phyloP scores from a whole-genome alignment of 2,329 filamentous ascomycete species.

The Paecilomyces dactylethromorphus region DNA sequence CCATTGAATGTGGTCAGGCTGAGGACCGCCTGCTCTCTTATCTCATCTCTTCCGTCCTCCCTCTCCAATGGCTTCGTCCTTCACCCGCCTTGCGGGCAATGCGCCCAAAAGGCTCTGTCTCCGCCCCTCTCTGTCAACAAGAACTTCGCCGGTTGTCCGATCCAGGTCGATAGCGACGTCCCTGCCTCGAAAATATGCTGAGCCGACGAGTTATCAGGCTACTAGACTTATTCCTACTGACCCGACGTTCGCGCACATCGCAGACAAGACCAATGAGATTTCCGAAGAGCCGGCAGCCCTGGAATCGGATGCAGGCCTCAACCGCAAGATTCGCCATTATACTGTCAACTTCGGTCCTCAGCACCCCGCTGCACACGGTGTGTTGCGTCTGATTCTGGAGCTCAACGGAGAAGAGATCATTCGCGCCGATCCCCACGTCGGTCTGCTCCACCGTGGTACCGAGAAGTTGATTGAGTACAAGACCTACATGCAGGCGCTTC shows the following conservation, averaged over 20 bases:
- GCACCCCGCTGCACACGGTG: slow-evolving; percentile 96
- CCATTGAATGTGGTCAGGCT: slow-evolving; percentile 30
- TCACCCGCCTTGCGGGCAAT: slow-evolving; percentile 55
- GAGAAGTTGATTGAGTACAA: slow-evolving; percentile 99
- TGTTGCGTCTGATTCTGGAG: slow-evolving; percentile 94
- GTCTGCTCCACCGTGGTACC: slow-evolving; percentile 89
- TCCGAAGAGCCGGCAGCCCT: slow-evolving; percentile 39
- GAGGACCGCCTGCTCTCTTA: slow-evolving; percentile 23
- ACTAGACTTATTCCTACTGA: slow-evolving; percentile 55
- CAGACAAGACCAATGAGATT: slow-evolving; percentile 33
- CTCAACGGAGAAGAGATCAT: slow-evolving; percentile 97
- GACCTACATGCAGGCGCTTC: slow-evolving; percentile 94
- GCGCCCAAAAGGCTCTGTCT: slow-evolving; percentile 54
- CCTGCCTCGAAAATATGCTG: slow-evolving; percentile 47
- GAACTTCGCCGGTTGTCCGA: slow-evolving; percentile 36
- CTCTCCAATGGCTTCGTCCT: slow-evolving; percentile 51
- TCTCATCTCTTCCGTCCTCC: slow-evolving; percentile 16
- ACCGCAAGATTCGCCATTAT: slow-evolving; percentile 94
- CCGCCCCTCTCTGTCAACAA: slow-evolving; percentile 42
- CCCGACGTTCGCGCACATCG: slow-evolving; percentile 44
- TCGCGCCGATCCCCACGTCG: slow-evolving; percentile 93
- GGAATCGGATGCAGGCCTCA: slow-evolving; percentile 38
- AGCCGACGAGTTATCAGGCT: slow-evolving; percentile 41
- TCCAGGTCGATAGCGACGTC: slow-evolving; percentile 52
- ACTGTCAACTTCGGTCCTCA: slow-evolving; percentile 99